Base-by-base conservation (phyloP, 1,284 basidiomycete species). In the Trametes pubescens region DNA sequence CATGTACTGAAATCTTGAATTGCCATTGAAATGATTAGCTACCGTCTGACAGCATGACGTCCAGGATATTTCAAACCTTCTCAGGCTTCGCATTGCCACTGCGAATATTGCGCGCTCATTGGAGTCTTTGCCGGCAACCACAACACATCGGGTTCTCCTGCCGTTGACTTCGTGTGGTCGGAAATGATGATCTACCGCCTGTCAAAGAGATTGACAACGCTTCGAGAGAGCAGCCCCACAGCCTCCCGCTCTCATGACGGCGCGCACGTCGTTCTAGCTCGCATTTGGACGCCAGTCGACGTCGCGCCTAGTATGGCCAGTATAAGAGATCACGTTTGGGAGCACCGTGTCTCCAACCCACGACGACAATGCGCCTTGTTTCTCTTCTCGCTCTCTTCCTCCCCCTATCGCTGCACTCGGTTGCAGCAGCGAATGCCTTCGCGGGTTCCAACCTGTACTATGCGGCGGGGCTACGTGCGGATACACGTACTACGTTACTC, bases 401-500 rank as follows among this genome's bases (percentile, higher is more conserved):
- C 4, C 43, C 55, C 4, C 35, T 47, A 37, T 18, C 21, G 48
- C 22, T 55, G 0, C 65, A 64, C 9, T n/a, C 61, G 0, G 65
- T 40, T 8, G 22, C 57, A 11, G 73, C 73, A 14, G 76, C 74
- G n/a, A 72, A 73, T 22, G 69, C 73, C 22, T 77, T 77, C 55
- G 73, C 75, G 7, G 74, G 77, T 1, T 72, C 74, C 0, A 77
- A 75, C 62, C 59, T 77, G 32, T 77, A 77, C 53, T 77, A 77
- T 67, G 75, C 75, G 38, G 74, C 75, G 10, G 76, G 76, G 6
- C 61, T 77, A 13, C 70, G 61, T 44, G 34, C 68, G 2, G 59
- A 65, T 16, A 65, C 73, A 21, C 72, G 73, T 29, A 70, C 67
- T 0, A 74, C 73, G 4, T 56, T 76, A 46, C 64, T 77, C 7